Evolutionary conservation across 371 early-diverging fungal species (phyloP), one percentile per base, ranked within the genome.

Genomic region (Mucor velutinosus): DNA sequence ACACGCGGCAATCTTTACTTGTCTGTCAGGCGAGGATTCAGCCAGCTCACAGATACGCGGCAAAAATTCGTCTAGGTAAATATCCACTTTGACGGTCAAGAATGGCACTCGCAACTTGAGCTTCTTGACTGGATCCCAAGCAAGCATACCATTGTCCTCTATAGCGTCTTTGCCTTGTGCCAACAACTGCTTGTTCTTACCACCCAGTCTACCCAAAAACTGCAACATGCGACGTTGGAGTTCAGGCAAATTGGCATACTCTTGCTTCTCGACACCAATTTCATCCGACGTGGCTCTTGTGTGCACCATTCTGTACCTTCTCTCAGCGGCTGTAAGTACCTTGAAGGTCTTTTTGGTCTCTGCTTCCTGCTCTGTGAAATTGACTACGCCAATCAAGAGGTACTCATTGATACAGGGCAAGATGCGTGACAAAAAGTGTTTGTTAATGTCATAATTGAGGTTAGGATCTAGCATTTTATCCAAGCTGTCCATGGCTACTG

Each of bases 41-140:
- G 94, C 91, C 14, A 93, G 74, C 25, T 92, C 89, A 30, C 90
- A 83, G 19, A 94, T 86, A 1, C 92, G 82, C 7, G 94, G 93
- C 2, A 94, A 74, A 39, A 92, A 76, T 45, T 93, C 91, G 67
- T 92, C 94, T 87, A 92, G 64, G 37, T 79, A 75, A n/a, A 94
- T 73, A 11, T 87, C 83, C 1, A 88, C 76, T 37, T 85, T 86
- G 27, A 86, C 78, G 45, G 89, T 91, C 32, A 81, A 84, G 65
- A 90, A 93, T 17, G 94, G 93, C 17, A 94, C 49, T 43, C 81
- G 76, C 43, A 92, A 69, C 29, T 74, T 79, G 1, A 94, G 63
- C 37, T 72, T 59, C 27, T 76, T 69, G 4, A 80, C 82, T 8
- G 89, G 76, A 55, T 90, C 89, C 90, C 90, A 90, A 0, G 89